Evolutionary conservation across 176 grass and related monocot genomes (phyloP).

Genomic region (Aechmea fasciata): DNA sequence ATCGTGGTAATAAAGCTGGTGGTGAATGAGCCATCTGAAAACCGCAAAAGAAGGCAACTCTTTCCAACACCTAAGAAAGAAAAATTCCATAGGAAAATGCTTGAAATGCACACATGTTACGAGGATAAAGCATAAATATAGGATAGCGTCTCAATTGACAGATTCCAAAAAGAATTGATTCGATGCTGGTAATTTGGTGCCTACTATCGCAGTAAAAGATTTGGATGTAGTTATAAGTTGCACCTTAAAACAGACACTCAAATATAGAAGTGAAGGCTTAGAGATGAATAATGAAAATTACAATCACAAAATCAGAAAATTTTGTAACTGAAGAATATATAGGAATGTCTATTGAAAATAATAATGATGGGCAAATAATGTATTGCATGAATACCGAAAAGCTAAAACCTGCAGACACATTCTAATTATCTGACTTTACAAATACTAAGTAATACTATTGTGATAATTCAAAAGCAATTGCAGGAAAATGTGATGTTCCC

Average conservation of each 20-base stretch:
- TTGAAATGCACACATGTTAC: background rate
- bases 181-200: background rate
- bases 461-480: background rate
- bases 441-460: background rate
- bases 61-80: constrained; percentile 70
- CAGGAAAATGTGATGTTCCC: background rate
- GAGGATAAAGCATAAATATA: background rate
- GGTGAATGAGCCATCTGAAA: constrained; percentile 95
- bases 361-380: too few relatives aligned
- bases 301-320: too few relatives aligned
- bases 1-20: constrained; percentile 97
- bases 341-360: too few relatives aligned
- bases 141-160: background rate
- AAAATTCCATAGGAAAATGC: background rate
- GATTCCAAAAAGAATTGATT: background rate
- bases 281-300: too few relatives aligned
- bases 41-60: constrained; percentile 89
- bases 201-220: too few relatives aligned
- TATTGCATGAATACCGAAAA: too few relatives aligned
- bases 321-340: too few relatives aligned
- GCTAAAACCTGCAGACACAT: too few relatives aligned
- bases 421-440: background rate
- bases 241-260: too few relatives aligned
- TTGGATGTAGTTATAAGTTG: too few relatives aligned
- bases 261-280: too few relatives aligned